Evolutionary conservation across 2,329 filamentous ascomycete species (phyloP), one percentile per base, ranked within the genome.

Genomic region (Fusarium compactum): DNA sequence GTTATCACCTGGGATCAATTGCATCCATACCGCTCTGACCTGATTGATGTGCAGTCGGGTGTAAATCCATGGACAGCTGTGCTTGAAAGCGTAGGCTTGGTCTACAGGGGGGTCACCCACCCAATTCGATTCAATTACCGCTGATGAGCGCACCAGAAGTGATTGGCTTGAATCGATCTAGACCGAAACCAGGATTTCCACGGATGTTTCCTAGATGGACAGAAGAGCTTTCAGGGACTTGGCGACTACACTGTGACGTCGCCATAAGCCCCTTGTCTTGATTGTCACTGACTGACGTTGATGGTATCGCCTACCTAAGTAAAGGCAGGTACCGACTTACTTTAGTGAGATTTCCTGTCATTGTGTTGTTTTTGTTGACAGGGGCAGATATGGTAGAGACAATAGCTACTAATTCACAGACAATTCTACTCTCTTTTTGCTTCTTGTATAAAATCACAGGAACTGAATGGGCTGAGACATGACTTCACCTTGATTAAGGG

Each of bases 401-500:
- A 12, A 24, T 24, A 24, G 4, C 8, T 50, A 2, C 32, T 60
- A 20, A 22, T 29, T 29, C 41, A 41, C 20, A 30, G 34, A 38
- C 34, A 62, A 15, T 45, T 24, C 40, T 45, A 34, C 50, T 52
- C 50, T 56, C 14, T 40, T 14, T 54, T 71, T 40, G 18, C 40
- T 58, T 51, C 16, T 43, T 38, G 20, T 56, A 16, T 38, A 40
- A 47, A 56, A 57, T 32, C 44, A 51, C 24, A 54, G 52, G 58
- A 54, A 27, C 22, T 25, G 14, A 29, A 41, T 46, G 56, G 68
- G 64, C 70, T 77, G 76, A 79, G 77, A 78, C 77, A 78, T 73
- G 73, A 73, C 69, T 74, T 74, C 56, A 62, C 56, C 48, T 66
- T 66, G 63, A 74, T 73, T 63, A 73, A 65, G 62, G 65, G 56